Percentiles rank a stretch among this genome's conserved stretches.
These are phyloP conservation scores for Lipomyces orientalis DNA, from an alignment of 805 yeast genomes.

Conservation along the genomic window DNA sequence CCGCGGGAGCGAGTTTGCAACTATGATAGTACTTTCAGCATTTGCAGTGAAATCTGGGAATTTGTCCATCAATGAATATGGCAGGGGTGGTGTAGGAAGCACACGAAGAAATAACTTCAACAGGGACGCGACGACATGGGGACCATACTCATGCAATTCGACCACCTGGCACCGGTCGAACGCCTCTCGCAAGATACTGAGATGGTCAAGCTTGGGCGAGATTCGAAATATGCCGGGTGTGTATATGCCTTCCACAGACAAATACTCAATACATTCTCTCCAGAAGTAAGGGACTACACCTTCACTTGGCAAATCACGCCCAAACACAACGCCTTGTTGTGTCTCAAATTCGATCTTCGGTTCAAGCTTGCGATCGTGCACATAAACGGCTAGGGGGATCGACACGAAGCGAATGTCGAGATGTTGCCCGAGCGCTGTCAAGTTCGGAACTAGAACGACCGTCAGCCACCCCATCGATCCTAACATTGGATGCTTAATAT, in stretches of 20 bases:
- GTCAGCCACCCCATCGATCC: not conserved
- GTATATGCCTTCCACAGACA: slow-evolving; percentile 35
- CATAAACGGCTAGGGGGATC: slow-evolving; percentile 75
- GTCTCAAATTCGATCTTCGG: slow-evolving; percentile 58
- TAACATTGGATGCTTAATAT: slow-evolving; percentile 30
- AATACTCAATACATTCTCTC: slow-evolving; percentile 39
- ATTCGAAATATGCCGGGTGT: slow-evolving; percentile 39
- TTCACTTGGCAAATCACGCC: slow-evolving; percentile 39
- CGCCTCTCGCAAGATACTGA: slow-evolving; percentile 44
- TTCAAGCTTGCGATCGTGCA: slow-evolving; percentile 63
- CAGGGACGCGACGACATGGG: slow-evolving; percentile 56
- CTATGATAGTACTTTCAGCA: slow-evolving; percentile 24
- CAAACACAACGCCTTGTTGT: slow-evolving; percentile 46
- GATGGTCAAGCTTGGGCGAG: slow-evolving; percentile 39
- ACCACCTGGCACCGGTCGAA: slow-evolving; percentile 58
- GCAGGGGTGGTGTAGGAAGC: slow-evolving; percentile 60
- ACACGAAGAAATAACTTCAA: slow-evolving; percentile 55
- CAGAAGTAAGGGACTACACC: slow-evolving; percentile 45
- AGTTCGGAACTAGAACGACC: slow-evolving; percentile 27
- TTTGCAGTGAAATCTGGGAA: slow-evolving; percentile 41
- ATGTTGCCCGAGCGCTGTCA: slow-evolving; percentile 61
- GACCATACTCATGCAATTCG: slow-evolving; percentile 62
- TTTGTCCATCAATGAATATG: slow-evolving; percentile 39
- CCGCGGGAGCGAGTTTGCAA: slow-evolving; percentile 21
- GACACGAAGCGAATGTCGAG: slow-evolving; percentile 79